phyloP scores from a whole-genome alignment of 108 stramenopile genomes.

The Cylindrotheca closterium region DNA sequence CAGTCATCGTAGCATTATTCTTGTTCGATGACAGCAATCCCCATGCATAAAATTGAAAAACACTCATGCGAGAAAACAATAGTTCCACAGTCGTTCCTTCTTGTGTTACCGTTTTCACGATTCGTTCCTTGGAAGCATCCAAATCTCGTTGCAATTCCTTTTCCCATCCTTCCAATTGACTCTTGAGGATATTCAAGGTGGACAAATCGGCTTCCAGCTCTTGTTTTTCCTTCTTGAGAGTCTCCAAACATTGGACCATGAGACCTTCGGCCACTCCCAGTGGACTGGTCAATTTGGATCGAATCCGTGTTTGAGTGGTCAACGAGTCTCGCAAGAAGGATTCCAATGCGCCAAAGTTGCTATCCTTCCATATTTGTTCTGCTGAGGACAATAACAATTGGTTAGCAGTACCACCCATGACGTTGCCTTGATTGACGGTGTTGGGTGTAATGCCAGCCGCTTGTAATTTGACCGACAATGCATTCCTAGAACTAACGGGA shows the following conservation, averaged over 20 bases:
- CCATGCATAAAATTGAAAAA: conserved; percentile 37
- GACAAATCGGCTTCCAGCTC: conserved; percentile 65
- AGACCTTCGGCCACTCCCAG: conserved; percentile 76
- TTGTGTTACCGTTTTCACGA: conserved; percentile 30
- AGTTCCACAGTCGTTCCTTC: conserved; percentile 34
- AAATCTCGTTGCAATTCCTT: conserved; percentile 55
- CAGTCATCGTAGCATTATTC: too few species aligned
- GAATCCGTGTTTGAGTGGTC: conserved; percentile 70
- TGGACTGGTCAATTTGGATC: conserved; percentile 78
- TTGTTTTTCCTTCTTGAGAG: conserved; percentile 39
- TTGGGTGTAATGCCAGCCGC: neutral
- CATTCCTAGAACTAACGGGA: conserved; percentile 71
- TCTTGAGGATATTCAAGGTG: conserved; percentile 58
- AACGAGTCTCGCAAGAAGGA: conserved; percentile 65
- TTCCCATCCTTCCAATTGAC: conserved; percentile 71
- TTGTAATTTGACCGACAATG: conserved; percentile 58
- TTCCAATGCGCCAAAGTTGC: conserved; percentile 66
- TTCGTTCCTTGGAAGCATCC: conserved; percentile 22
- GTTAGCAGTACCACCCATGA: neutral
- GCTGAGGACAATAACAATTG: neutral
- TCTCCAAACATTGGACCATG: conserved; percentile 50
- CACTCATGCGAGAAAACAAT: conserved; percentile 32
- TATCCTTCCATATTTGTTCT: conserved; percentile 50
- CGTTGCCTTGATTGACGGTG: neutral
- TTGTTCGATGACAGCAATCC: conserved; percentile 34